Conservation (phyloP, 2,329 filamentous ascomycete genomes). For the Pestalotiopsis sp. region DNA sequence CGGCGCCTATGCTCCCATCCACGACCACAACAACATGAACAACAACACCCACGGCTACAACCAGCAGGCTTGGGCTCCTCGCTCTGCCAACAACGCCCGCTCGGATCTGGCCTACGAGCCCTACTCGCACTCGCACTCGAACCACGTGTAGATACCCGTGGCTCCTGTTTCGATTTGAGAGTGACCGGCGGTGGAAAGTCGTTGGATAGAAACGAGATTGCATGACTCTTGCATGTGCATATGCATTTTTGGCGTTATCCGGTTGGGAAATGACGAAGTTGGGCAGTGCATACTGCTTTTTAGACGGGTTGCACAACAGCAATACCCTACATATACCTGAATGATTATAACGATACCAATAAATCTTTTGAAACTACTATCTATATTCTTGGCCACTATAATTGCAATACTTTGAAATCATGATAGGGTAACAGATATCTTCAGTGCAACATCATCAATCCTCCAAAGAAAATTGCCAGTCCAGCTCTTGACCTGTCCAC, state of each 20-base stretch:
- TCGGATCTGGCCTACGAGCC: constrained; percentile 65
- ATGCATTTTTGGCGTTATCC: constrained; percentile 3
- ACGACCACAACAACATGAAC: constrained; percentile 38
- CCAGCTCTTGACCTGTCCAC: too few relatives aligned
- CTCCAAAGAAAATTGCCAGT: too few relatives aligned
- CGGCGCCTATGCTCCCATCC: constrained; percentile 49
- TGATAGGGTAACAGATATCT: neutral
- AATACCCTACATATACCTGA: neutral
- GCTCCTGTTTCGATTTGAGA: neutral
- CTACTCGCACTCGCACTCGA: constrained; percentile 38
- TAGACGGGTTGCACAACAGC: neutral
- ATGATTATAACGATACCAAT: neutral
- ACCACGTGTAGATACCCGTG: neutral
- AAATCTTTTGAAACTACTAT: neutral
- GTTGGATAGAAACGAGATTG: neutral
- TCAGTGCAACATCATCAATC: too few relatives aligned
- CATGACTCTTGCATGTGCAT: neutral
- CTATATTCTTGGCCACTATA: neutral
- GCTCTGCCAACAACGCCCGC: constrained; percentile 44
- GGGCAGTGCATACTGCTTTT: neutral
- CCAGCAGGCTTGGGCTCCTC: constrained; percentile 39
- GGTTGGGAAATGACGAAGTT: constrained; percentile 5
- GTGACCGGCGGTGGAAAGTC: neutral
- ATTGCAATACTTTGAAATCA: neutral
- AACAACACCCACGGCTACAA: constrained; percentile 30